phyloP scores from a whole-genome alignment of 805 yeast genomes.

The Saccharomyces cerevisiae region DNA sequence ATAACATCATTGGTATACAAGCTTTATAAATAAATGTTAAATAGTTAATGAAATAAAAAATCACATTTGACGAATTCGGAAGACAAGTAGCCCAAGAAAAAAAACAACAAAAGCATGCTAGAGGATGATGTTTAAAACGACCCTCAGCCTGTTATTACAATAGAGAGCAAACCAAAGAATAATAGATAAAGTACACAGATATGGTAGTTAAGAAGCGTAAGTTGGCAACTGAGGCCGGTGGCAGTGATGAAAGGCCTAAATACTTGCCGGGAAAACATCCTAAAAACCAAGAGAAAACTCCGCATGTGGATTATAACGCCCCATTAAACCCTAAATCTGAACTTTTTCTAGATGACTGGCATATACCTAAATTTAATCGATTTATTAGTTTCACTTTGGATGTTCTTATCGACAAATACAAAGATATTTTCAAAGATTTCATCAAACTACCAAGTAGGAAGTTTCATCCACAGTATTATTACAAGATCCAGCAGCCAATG shows the following conservation, averaged over 20 bases:
- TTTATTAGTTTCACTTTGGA: constrained; percentile 27
- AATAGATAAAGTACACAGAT: constrained; percentile 1
- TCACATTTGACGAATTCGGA: neutral
- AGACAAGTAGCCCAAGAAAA: neutral
- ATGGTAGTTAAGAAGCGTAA: constrained; percentile 2
- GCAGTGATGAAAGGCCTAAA: constrained; percentile 7
- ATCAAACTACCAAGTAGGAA: constrained; percentile 65
- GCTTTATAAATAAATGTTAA: neutral
- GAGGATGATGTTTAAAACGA: neutral
- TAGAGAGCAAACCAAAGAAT: constrained; percentile 8
- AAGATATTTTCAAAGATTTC: constrained; percentile 42
- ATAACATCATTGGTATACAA: neutral
- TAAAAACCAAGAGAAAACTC: constrained; percentile 14
- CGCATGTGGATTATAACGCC: constrained; percentile 19
- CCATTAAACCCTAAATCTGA: constrained; percentile 29
- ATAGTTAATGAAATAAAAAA: neutral
- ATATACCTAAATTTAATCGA: constrained; percentile 27
- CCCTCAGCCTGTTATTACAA: constrained; percentile 1
- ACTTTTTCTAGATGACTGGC: constrained; percentile 25
- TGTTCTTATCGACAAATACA: constrained; percentile 22
- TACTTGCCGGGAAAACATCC: constrained; percentile 31
- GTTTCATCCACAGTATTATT: constrained; percentile 73
- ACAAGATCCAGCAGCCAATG: constrained; percentile 54
- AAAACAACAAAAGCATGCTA: neutral
- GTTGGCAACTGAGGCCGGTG: neutral